These are phyloP conservation scores for Jaapia argillacea DNA, from an alignment of 768 basidiomycete genomes.

Conservation along the genomic window DNA sequence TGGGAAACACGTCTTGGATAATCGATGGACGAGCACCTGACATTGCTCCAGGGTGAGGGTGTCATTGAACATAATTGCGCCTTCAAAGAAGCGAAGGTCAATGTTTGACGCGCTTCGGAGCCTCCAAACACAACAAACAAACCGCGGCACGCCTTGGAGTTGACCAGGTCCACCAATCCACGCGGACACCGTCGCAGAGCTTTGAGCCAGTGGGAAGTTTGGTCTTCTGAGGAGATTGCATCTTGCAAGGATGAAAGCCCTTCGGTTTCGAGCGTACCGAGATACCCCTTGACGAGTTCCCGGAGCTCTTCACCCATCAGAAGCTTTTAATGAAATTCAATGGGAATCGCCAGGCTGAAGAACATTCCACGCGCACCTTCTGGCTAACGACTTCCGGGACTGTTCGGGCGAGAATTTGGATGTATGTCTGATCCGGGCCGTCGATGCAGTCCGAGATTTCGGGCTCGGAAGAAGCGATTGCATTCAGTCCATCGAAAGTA, in stretches of 20 bases:
- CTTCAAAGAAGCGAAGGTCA: constrained; percentile 26
- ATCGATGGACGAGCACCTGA: constrained; percentile 49
- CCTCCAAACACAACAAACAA: constrained; percentile 14
- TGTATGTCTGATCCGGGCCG: neutral
- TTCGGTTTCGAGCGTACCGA: constrained; percentile 50
- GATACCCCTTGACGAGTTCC: constrained; percentile 63
- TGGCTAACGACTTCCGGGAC: constrained; percentile 66
- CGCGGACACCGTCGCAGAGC: constrained; percentile 78
- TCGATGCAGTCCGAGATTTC: neutral
- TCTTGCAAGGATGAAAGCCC: constrained; percentile 10
- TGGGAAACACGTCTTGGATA: constrained; percentile 70
- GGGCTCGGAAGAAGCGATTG: neutral
- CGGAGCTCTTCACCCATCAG: constrained; percentile 62
- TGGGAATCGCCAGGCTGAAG: constrained; percentile 3
- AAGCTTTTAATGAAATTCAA: constrained; percentile 30
- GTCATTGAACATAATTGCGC: constrained; percentile 98
- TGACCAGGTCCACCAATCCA: constrained; percentile 72
- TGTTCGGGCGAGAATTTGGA: constrained; percentile 35
- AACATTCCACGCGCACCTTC: constrained; percentile 33
- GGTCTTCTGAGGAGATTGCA: constrained; percentile 2
- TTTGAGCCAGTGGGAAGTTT: constrained; percentile 42
- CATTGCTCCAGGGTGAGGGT: constrained; percentile 59
- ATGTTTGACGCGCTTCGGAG: constrained; percentile 1
- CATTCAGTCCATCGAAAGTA: constrained; percentile 30
- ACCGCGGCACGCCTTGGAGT: constrained; percentile 96